Base-by-base conservation (phyloP, 306 rosid genomes). In the Ochetophila trinervis region DNA sequence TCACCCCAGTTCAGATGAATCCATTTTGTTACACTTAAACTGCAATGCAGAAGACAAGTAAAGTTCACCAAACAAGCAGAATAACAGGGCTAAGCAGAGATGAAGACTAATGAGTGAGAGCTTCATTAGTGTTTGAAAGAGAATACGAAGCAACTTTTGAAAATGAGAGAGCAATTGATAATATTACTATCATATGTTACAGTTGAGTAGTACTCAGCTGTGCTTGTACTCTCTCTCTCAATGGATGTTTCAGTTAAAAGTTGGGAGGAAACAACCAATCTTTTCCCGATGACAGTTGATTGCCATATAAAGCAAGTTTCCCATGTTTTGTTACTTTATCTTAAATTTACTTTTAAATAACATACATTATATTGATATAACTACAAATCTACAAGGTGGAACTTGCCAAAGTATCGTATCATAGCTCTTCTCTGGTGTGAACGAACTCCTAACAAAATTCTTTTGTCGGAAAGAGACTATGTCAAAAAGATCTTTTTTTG, bases 1-100 rank as follows among this genome's bases (percentile, higher is more conserved):
- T 93, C 97, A 15, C 96, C 99, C 97, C 96, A 93, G 65, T 93
- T 93, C 61, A 93, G 90, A 80, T 93, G 99, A 76, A 93, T 70
- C 99, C 99, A 93, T 77, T 93, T 93, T 50, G 97, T 18, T 36
- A 93, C 97, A 54, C 99, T 93, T 86, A 93, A 83, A 82, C 99
- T 93, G 89, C 78, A 84, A 27, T 60, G 48, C 66, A 76, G n/a
- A 49, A 78, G 68, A 60, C 15, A 80, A 45, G 75, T 42, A 13
- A 68, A 40, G 71, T 47, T 44, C 40, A 66, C 56, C 51, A 50
- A 63, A 40, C 34, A 53, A 64, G 67, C 13, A 65, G 42, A 37
- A 47, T 27, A 66, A n/a, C 14, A 68, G 55, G 42, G 64, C 44
- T 22, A 74, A 40, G 55, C 53, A 53, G 66, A n/a, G 32, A 36